Conservation (phyloP, 257 asterid genomes). For the Solanum verrucosum region DNA sequence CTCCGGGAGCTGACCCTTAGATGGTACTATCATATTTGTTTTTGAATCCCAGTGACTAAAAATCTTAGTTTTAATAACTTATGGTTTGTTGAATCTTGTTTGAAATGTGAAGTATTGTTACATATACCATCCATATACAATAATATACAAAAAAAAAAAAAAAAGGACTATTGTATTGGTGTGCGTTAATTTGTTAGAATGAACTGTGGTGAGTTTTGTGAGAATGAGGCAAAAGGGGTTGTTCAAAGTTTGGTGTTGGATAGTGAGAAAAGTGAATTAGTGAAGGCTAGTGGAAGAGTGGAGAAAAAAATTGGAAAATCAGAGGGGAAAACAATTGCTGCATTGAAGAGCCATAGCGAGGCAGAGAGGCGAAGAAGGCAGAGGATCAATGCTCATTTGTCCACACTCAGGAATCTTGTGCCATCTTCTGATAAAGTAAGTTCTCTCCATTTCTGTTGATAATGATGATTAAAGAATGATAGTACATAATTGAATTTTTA, state of each 20-base stretch:
- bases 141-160: not conserved
- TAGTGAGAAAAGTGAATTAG: constrained; percentile 45
- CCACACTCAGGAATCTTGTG: constrained; percentile 57
- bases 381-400: constrained; percentile 67
- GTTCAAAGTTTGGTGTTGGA: constrained; percentile 39
- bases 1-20: constrained; percentile 91
- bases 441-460: not conserved
- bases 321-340: constrained; percentile 46
- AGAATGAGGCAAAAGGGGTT: constrained; percentile 22
- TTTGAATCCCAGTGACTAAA: not conserved
- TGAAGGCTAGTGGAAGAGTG: constrained; percentile 30
- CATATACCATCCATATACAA: not conserved
- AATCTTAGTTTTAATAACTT: not conserved
- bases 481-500: not conserved
- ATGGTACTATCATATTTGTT: not conserved
- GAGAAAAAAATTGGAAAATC: constrained; percentile 33
- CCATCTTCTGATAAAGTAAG: constrained; percentile 68
- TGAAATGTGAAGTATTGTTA: not conserved
- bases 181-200: constrained; percentile 11
- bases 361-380: constrained; percentile 88
- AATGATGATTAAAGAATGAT: not conserved
- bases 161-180: not conserved
- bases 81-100: not conserved
- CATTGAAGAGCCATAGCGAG: constrained; percentile 85
- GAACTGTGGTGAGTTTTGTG: constrained; percentile 9